phyloP scores from a whole-genome alignment of 768 basidiomycete genomes.

The Tricholoma flavovirens region DNA sequence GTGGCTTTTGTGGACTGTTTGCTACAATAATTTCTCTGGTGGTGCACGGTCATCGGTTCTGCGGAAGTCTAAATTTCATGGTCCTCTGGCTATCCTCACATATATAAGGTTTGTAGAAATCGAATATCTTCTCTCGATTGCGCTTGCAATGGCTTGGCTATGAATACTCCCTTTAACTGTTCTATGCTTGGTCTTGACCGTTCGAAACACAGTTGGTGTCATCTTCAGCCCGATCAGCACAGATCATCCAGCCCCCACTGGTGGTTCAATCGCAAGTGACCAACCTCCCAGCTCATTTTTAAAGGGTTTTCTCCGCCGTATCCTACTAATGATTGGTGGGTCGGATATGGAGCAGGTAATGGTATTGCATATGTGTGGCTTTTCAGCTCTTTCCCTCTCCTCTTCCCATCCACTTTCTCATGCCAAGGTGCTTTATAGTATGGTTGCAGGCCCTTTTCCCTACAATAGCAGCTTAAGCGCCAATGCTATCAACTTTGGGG shows the following conservation, averaged over 20 bases:
- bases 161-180: constrained; percentile 3
- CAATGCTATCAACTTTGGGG: constrained; percentile 24
- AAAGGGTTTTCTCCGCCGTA: constrained; percentile 27
- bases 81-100: too few species aligned
- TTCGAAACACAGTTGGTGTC: constrained; percentile 6
- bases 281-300: constrained; percentile 29
- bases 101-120: constrained; percentile 11
- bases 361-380: constrained; percentile 17
- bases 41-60: neutral
- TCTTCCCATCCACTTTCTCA: too few species aligned
- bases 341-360: constrained; percentile 24
- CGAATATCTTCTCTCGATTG: neutral
- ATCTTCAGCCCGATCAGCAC: constrained; percentile 24
- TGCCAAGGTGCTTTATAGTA: constrained; percentile 8
- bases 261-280: constrained; percentile 20
- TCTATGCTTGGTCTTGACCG: constrained; percentile 6
- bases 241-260: constrained; percentile 19
- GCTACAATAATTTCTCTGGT: neutral
- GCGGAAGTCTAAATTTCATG: neutral
- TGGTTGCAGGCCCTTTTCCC: constrained; percentile 27
- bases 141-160: constrained; percentile 11
- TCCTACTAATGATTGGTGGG: constrained; percentile 33
- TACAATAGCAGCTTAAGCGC: constrained; percentile 24
- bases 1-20: neutral
- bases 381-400: neutral